Base-by-base conservation (phyloP, 139 green algal genomes). In the Chlamydomonas sp. region DNA sequence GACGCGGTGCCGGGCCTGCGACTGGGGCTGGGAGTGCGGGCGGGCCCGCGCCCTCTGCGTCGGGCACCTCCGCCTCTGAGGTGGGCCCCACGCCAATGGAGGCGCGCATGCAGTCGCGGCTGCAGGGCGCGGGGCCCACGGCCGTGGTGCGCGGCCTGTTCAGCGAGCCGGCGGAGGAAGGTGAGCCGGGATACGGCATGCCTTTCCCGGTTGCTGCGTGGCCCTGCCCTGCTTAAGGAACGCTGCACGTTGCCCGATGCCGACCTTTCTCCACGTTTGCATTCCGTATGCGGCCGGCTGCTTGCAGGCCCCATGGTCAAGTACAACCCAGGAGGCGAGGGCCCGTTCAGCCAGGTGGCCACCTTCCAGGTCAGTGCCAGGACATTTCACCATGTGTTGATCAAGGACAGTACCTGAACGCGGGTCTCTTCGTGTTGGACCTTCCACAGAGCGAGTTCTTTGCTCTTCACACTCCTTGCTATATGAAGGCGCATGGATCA, bases 31-130 rank as follows among this genome's bases (percentile, higher is more conserved):
- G 80, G 18, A 57, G 67, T 5, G 14, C 2, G 17, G 67, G 67
- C 15, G 66, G 18, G 4, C 59, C 81, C 20, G 59, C 60, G 68
- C 1, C 8, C 3, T 79, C 68, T 0, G 59, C n/a, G 31, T 49
- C 31, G 31, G 31, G 31, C 31, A 49, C 31, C 18, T 86, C 81
- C 16, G 61, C 81, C 2, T 64, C 69, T 17, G 81, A 86, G 69
- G 69, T 86, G 59, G 81, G 81, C 9, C 81, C 81, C 14, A 86
- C 81, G 69, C 81, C 81, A 8, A 49, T 86, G 81, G 69, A 72
- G n/a, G 81, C 71, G 77, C 60, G 64, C 64, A 76, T 7, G 79
- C 64, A 57, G 64, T 57, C 66, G 80, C 49, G 63, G 79, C 5
- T 15, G 79, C 3, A 4, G 67, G 15, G 0, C 17, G 67, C 57